Evolutionary conservation across 257 asterid species (phyloP).

Genomic region (Przewalskia tangutica): DNA sequence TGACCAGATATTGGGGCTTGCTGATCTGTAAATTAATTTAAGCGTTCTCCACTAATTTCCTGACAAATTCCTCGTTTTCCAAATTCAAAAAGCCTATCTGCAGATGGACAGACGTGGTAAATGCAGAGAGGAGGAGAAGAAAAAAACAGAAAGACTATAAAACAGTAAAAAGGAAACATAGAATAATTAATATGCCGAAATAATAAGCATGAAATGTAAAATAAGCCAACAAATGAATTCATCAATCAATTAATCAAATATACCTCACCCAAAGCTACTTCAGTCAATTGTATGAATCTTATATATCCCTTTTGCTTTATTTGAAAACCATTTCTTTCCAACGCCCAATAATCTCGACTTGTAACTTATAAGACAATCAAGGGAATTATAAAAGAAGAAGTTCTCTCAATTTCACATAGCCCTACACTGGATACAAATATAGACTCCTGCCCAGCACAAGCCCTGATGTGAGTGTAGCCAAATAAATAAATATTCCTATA

Average conservation of each 20-base stretch:
- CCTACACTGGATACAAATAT: not conserved
- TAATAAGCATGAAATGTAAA: not conserved
- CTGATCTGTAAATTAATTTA: conserved; percentile 72
- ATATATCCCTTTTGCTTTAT: not conserved
- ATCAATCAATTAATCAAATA: not conserved
- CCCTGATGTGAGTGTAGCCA: not conserved
- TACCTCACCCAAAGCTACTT: not conserved
- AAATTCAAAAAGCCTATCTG: conserved; percentile 87
- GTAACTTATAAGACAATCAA: not conserved
- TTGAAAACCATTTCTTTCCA: not conserved
- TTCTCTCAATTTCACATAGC: not conserved
- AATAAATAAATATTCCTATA: not conserved
- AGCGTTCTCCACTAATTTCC: conserved; percentile 52
- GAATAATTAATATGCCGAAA: too few relatives aligned
- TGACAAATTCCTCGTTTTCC: conserved; percentile 89
- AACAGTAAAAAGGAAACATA: not conserved
- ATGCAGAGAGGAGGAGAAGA: not conserved
- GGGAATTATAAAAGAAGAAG: not conserved
- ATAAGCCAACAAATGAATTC: not conserved
- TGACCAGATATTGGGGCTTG: conserved; percentile 4
- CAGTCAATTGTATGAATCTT: not conserved
- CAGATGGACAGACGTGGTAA: conserved; percentile 7
- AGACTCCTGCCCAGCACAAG: not conserved
- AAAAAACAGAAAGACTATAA: not conserved
- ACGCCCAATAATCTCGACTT: not conserved